A percentile compares a stretch with the other conserved stretches of the same genome.
phyloP scores from a whole-genome alignment of 257 asterid species.

The Solanum acaule region DNA sequence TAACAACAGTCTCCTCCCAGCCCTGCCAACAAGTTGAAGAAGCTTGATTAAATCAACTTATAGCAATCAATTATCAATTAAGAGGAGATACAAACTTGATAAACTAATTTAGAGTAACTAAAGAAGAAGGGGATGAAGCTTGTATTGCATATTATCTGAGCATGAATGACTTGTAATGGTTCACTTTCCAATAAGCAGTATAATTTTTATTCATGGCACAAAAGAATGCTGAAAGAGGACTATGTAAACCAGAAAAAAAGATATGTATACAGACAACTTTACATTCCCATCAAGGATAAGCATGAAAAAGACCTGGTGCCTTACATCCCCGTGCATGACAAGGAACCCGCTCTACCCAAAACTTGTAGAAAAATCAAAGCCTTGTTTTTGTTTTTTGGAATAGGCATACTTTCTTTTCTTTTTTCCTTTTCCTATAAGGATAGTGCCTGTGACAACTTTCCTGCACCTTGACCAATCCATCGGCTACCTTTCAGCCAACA shows the following conservation, averaged over 20 bases:
- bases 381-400: background rate
- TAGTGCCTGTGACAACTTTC: background rate
- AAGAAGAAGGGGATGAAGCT: background rate
- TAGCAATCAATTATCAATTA: background rate
- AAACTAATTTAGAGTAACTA: background rate
- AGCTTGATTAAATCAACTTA: conserved; percentile 3
- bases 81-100: background rate
- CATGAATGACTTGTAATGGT: background rate
- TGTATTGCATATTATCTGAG: background rate
- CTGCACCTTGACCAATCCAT: background rate
- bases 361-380: background rate
- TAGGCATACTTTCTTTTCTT: background rate
- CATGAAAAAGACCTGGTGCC: background rate
- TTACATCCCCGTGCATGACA: background rate
- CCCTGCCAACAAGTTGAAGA: conserved; percentile 48
- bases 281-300: background rate
- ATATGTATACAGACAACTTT: background rate
- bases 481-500: background rate
- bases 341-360: background rate
- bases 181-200: background rate
- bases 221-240: background rate
- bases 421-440: background rate
- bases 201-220: background rate
- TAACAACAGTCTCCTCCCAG: conserved; percentile 91
- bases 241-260: background rate